Conservation (phyloP, 2,329 filamentous ascomycete genomes). For the Phyllosticta paracitricarpa region DNA sequence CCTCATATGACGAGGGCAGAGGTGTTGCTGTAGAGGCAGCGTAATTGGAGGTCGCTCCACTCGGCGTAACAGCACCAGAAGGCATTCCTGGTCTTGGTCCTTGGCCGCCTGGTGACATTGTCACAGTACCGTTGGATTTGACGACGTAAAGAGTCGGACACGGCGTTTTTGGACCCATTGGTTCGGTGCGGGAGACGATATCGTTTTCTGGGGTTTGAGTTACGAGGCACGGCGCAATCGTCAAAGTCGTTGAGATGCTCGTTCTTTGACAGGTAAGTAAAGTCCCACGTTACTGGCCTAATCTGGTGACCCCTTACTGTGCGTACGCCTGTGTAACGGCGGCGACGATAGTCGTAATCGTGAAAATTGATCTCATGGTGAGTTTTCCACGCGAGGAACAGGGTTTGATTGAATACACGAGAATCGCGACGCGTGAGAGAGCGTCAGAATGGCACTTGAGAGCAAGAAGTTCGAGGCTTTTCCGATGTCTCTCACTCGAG, state of each 20-base stretch:
- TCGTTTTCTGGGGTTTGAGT: neutral
- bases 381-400: neutral
- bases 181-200: slow-evolving; percentile 3
- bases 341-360: neutral
- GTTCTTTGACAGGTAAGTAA: neutral
- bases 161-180: neutral
- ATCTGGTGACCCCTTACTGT: neutral
- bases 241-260: neutral
- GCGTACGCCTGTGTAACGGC: neutral
- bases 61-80: neutral
- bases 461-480: neutral
- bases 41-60: neutral
- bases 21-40: neutral
- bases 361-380: neutral
- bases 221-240: neutral
- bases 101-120: neutral
- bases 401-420: neutral
- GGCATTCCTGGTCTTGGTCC: neutral
- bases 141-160: slow-evolving; percentile 2
- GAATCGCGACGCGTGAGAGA: neutral
- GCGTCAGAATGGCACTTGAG: neutral
- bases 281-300: neutral
- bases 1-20: neutral
- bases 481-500: too few species aligned
- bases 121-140: slow-evolving; percentile 5